Evolutionary conservation across 768 basidiomycete genomes (phyloP).

Genomic region (Phylloporus sp.): DNA sequence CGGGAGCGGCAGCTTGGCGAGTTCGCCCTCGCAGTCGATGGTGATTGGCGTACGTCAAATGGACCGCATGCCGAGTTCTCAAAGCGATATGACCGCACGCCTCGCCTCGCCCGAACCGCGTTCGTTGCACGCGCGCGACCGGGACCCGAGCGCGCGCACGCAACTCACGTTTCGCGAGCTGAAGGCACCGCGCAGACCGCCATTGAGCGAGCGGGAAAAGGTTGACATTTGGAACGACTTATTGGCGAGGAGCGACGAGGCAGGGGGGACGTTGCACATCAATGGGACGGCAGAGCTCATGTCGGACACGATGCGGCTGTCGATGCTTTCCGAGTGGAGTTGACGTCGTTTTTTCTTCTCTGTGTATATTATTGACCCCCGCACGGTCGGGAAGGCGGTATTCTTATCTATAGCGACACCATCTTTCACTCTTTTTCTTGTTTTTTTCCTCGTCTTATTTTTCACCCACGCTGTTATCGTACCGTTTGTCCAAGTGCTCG

Average conservation of each 20-base stretch:
- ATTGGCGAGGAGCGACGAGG: slow-evolving; percentile 57
- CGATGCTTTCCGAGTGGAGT: slow-evolving; percentile 22
- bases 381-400: slow-evolving; percentile 5
- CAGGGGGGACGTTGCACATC: slow-evolving; percentile 71
- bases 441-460: not conserved
- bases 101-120: slow-evolving; percentile 2
- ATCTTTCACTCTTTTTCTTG: not conserved
- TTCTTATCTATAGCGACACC: slow-evolving; percentile 9
- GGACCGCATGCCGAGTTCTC: slow-evolving; percentile 22
- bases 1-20: slow-evolving; percentile 1
- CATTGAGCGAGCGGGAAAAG: slow-evolving; percentile 65
- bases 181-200: slow-evolving; percentile 30
- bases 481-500: no score
- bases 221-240: slow-evolving; percentile 66
- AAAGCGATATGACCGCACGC: slow-evolving; percentile 31
- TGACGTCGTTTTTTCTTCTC: not conserved
- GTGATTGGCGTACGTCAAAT: slow-evolving; percentile 9
- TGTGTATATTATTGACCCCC: slow-evolving; percentile 6
- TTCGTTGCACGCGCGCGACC: slow-evolving; percentile 8
- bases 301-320: slow-evolving; percentile 41
- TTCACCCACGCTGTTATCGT: no score
- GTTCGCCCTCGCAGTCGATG: slow-evolving; percentile 7
- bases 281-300: slow-evolving; percentile 33
- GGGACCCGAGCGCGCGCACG: slow-evolving; percentile 19
- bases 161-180: slow-evolving; percentile 48